Conservation (phyloP, 2,329 filamentous ascomycete genomes). For the Epichloe sibirici region DNA sequence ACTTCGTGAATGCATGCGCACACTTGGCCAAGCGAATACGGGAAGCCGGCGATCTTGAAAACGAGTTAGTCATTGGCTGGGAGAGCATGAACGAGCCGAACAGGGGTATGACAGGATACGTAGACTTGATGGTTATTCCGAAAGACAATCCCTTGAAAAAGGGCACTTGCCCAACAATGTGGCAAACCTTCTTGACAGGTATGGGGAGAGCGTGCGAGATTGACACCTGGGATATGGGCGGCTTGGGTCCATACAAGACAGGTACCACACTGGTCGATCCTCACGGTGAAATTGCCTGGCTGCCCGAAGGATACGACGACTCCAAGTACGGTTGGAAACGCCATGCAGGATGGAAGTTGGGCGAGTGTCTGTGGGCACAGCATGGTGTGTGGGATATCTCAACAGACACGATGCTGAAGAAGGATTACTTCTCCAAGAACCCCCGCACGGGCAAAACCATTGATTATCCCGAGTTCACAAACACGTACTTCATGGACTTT, state of each 20-base stretch:
- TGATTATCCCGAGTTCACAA: slow-evolving; percentile 77
- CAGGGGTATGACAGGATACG: slow-evolving; percentile 71
- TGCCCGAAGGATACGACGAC: slow-evolving; percentile 74
- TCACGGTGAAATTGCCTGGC: slow-evolving; percentile 73
- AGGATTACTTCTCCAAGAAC: slow-evolving; percentile 77
- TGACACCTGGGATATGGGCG: slow-evolving; percentile 86
- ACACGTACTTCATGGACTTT: slow-evolving; percentile 81
- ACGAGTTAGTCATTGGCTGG: slow-evolving; percentile 85
- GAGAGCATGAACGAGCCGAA: slow-evolving; percentile 95
- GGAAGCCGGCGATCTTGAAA: slow-evolving; percentile 78
- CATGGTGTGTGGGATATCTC: slow-evolving; percentile 87
- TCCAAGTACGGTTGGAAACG: slow-evolving; percentile 81
- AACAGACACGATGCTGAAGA: slow-evolving; percentile 64
- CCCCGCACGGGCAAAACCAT: slow-evolving; percentile 62
- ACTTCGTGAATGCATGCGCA: slow-evolving; percentile 69
- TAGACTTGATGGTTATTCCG: slow-evolving; percentile 71
- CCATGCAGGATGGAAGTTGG: slow-evolving; percentile 77
- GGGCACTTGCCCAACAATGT: slow-evolving; percentile 84
- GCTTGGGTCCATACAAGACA: slow-evolving; percentile 82
- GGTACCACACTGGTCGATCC: slow-evolving; percentile 77
- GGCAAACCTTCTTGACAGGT: slow-evolving; percentile 87
- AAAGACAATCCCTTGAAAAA: slow-evolving; percentile 84
- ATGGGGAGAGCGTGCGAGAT: slow-evolving; percentile 83
- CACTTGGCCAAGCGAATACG: slow-evolving; percentile 76
- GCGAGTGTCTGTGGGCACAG: slow-evolving; percentile 94